phyloP scores from a whole-genome alignment of 2,329 filamentous ascomycete species.

The Acarospora socialis region DNA sequence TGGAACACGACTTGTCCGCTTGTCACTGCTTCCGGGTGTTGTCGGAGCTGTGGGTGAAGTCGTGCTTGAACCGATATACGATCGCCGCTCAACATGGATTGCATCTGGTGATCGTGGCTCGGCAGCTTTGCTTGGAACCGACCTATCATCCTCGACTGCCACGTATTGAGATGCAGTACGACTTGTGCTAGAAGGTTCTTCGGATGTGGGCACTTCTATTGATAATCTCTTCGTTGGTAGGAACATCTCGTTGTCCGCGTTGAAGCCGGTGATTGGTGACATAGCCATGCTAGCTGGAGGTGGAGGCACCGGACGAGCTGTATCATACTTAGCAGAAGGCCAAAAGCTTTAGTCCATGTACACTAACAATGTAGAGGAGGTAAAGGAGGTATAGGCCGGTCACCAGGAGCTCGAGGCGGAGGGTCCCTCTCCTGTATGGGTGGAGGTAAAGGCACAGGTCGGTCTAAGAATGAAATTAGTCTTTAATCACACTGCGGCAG shows the following conservation, averaged over 20 bases:
- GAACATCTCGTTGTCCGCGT: constrained; percentile 78
- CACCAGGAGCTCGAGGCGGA: constrained; percentile 24
- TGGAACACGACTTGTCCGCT: constrained; percentile 19
- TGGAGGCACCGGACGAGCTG: constrained; percentile 50
- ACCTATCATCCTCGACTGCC: too few species aligned
- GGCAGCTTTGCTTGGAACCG: constrained; percentile 26
- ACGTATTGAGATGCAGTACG: too few species aligned
- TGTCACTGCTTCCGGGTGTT: constrained; percentile 11
- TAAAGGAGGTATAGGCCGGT: constrained; percentile 23
- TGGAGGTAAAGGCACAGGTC: constrained; percentile 30
- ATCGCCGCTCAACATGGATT: constrained; percentile 21
- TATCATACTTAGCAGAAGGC: constrained; percentile 15
- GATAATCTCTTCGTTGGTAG: constrained; percentile 32
- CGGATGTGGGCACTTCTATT: constrained; percentile 16
- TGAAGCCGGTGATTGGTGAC: constrained; percentile 64
- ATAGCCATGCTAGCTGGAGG: constrained; percentile 39
- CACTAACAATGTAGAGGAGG: constrained; percentile 42
- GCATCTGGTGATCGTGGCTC: constrained; percentile 32
- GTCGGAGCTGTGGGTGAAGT: constrained; percentile 27
- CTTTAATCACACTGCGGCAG: too few species aligned
- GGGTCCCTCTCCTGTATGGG: constrained; percentile 25
- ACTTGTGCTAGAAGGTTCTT: constrained; percentile 9
- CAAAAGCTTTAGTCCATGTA: constrained; percentile 1
- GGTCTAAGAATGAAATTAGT: constrained; percentile 24
- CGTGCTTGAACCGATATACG: constrained; percentile 23